Base-by-base conservation (phyloP, 2,329 filamentous ascomycete species). In the Diaporthe amygdali region DNA sequence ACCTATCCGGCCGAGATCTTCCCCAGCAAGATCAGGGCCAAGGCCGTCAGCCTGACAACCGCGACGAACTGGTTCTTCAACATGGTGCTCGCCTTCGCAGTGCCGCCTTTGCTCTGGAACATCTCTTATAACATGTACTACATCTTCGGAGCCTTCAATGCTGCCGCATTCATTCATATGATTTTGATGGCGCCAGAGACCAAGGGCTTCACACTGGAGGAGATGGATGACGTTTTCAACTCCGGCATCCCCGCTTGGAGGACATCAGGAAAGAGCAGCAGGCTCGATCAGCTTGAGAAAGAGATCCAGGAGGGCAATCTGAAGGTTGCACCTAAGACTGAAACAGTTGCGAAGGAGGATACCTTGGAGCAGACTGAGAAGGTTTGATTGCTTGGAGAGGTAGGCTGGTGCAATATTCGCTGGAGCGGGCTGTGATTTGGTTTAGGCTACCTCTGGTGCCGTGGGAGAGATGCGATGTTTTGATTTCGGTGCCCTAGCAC, bases 111-210 rank as follows among this genome's bases (percentile, higher is more conserved):
- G 51, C 76, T 88, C 22, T 83, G 81, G 78, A 85, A 86, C 69
- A 90, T 90, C 78, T 85, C 30, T 76, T 84, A 83, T 82, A 85
- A 88, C 76, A 90, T 90, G 74, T 95, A 95, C 81, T 88, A 95
- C 80, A 85, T 96, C 74, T 96, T 96, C 77, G 93, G 87, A 15
- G 86, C 90, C 20, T 94, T 94, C 84, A 93, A 92, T 78, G 86
- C 86, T 1, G 85, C 86, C 7, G 92, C 93, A 76, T 90, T 90
- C 49, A 78, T 94, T 66, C 92, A 94, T 78, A 90, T 93, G 77
- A 89, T 89, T 78, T 84, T 95, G 74, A 77, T 84, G 27, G 83
- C 84, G 1, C 92, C 91, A 0, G 86, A 94, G 81, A 94, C 92
- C 0, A 89, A 90, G 47, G 92, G 92, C 15, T 93, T 90, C 81